phyloP scores from a whole-genome alignment of 306 rosid genomes.

The Crataegus laevigata region DNA sequence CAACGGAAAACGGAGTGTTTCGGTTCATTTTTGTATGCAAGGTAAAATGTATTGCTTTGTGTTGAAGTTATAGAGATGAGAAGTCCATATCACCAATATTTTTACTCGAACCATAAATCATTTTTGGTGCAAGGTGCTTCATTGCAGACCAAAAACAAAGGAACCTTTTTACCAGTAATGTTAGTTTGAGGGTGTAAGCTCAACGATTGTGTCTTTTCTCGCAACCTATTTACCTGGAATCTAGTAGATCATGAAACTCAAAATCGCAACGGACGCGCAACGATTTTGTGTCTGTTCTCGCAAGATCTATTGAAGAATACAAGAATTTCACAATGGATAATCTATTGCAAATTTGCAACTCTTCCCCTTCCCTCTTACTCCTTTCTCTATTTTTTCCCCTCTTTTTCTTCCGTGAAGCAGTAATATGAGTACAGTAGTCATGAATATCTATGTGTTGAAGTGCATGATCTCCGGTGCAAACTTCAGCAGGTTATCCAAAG shows the following conservation, averaged over 20 bases:
- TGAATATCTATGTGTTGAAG: background rate
- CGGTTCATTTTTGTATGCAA: too few species aligned
- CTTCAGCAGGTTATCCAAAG: conserved; percentile 9
- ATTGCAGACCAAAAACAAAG: too few species aligned
- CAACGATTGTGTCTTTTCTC: background rate
- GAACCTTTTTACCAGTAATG: background rate
- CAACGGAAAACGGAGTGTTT: too few species aligned
- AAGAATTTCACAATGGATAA: background rate
- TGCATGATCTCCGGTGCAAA: background rate
- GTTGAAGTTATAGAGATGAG: too few species aligned
- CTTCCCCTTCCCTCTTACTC: background rate
- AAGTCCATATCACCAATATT: too few species aligned
- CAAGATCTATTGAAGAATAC: too few species aligned
- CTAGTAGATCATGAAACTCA: background rate
- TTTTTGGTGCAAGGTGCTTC: too few species aligned
- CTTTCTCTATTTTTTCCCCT: background rate
- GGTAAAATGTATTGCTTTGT: too few species aligned
- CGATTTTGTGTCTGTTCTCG: too few species aligned
- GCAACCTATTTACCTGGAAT: background rate
- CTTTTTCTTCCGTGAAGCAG: background rate
- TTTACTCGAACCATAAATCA: too few species aligned
- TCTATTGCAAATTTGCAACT: background rate
- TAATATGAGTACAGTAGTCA: background rate
- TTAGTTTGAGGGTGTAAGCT: too few species aligned
- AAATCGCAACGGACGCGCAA: background rate